Evolutionary conservation across 768 basidiomycete species (phyloP).

Genomic region (Neoboletus subvelutipes): DNA sequence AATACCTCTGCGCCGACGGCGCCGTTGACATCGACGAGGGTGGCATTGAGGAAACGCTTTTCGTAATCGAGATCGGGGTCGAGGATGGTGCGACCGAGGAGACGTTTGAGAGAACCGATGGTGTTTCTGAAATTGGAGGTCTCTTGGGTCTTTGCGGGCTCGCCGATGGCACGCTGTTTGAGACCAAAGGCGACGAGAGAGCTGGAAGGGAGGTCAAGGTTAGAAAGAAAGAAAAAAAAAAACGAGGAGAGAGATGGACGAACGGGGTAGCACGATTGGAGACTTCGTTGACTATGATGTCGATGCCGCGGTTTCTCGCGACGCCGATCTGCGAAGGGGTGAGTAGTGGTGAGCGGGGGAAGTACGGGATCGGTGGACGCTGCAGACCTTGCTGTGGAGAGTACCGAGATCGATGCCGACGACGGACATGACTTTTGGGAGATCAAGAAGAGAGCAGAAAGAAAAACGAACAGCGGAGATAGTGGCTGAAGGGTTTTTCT

Average conservation of each 20-base stretch:
- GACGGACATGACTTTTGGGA: constrained; percentile 67
- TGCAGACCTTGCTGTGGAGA: constrained; percentile 75
- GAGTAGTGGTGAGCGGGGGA: not conserved
- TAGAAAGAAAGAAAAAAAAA: not conserved
- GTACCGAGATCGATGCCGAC: constrained; percentile 95
- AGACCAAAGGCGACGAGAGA: constrained; percentile 93
- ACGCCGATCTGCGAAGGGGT: constrained; percentile 75
- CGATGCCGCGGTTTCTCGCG: constrained; percentile 93
- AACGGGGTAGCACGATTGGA: constrained; percentile 97
- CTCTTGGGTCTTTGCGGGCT: constrained; percentile 95
- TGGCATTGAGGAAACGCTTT: constrained; percentile 88
- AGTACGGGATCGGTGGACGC: not conserved
- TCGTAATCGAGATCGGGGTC: constrained; percentile 87
- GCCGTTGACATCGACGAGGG: constrained; percentile 81
- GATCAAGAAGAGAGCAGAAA: not conserved
- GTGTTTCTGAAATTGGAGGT: constrained; percentile 99
- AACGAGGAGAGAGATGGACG: constrained; percentile 33
- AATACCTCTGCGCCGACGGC: constrained; percentile 81
- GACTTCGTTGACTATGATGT: constrained; percentile 97
- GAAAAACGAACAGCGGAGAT: not conserved
- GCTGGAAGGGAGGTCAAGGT: constrained; percentile 43
- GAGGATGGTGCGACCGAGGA: constrained; percentile 75
- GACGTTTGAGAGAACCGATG: constrained; percentile 86
- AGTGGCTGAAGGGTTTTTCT: constrained; percentile 25
- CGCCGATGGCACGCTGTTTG: constrained; percentile 89